Conservation (phyloP, 148 eudicot genomes). For the Cornus controversa region DNA sequence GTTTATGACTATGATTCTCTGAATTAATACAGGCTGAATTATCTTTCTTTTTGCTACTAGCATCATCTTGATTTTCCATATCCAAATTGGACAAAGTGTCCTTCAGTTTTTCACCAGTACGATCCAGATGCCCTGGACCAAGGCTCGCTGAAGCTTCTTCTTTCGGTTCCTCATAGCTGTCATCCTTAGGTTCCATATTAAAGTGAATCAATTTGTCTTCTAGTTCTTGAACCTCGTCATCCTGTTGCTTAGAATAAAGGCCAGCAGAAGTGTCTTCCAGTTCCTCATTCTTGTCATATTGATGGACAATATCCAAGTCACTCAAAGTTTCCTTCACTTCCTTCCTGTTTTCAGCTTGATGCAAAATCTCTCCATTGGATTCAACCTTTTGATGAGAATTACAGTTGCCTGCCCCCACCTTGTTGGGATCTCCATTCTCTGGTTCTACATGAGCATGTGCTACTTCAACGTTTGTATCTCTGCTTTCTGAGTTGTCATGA, state of each 20-base stretch:
- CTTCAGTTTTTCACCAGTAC: slow-evolving; percentile 5
- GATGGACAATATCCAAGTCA: slow-evolving; percentile 3
- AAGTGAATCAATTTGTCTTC: slow-evolving; percentile 13
- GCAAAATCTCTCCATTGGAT: slow-evolving; percentile 5
- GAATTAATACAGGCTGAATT: slow-evolving; percentile 2
- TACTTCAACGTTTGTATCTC: slow-evolving; percentile 13
- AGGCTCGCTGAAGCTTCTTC: slow-evolving; percentile 1
- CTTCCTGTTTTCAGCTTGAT: slow-evolving; percentile 7
- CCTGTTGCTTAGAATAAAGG: slow-evolving; percentile 20
- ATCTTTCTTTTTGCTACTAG: background rate
- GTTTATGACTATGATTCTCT: slow-evolving; percentile 12
- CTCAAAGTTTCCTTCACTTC: slow-evolving; percentile 12
- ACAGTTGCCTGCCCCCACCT: slow-evolving; percentile 6
- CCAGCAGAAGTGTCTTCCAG: slow-evolving; percentile 23
- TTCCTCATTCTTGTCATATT: slow-evolving; percentile 22
- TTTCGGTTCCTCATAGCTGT: background rate
- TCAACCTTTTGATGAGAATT: slow-evolving; percentile 7
- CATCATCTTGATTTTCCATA: slow-evolving; percentile 5
- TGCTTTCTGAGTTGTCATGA: slow-evolving; percentile 7
- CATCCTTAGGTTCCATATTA: slow-evolving; percentile 20
- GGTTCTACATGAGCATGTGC: slow-evolving; percentile 20
- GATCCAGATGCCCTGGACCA: slow-evolving; percentile 2
- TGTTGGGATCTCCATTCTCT: slow-evolving; percentile 28
- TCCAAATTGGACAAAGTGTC: slow-evolving; percentile 6
- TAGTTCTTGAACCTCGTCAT: slow-evolving; percentile 25